Evolutionary conservation across 192 early-diverging fungal genomes (phyloP).

Genomic region (Coemansia sp.): DNA sequence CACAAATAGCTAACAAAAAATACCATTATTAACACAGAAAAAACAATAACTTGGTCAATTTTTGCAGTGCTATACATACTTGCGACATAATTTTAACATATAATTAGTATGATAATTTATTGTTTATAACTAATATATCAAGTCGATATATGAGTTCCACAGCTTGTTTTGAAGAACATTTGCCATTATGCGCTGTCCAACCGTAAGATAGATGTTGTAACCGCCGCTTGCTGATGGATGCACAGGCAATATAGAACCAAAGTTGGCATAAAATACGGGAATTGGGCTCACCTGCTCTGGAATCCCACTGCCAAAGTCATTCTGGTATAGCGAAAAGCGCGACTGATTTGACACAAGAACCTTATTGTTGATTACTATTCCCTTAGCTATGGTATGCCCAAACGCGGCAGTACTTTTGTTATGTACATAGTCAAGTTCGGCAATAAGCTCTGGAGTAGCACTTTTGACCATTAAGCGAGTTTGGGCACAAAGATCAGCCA

Average conservation of each 20-base stretch:
- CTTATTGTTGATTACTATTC: neutral
- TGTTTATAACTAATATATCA: neutral
- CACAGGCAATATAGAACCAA: conserved; percentile 17
- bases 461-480: neutral
- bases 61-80: no score
- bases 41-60: no score
- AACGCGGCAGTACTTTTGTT: neutral
- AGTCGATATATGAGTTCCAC: conserved; percentile 8
- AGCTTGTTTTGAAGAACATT: neutral
- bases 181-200: neutral
- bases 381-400: conserved; percentile 8
- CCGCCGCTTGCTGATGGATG: conserved; percentile 4
- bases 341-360: conserved; percentile 22
- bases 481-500: conserved; percentile 9
- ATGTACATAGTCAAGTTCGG: neutral
- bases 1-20: no score
- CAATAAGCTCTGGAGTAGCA: conserved; percentile 3
- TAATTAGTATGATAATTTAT: neutral
- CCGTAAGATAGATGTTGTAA: conserved; percentile 2
- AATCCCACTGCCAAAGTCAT: conserved; percentile 26
- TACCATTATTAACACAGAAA: no score
- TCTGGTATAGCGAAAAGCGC: conserved; percentile 15
- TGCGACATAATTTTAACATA: no score
- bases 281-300: conserved; percentile 21
- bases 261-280: conserved; percentile 13